Base-by-base conservation (phyloP, 2,329 filamentous ascomycete genomes). In the Botrytis cinerea region DNA sequence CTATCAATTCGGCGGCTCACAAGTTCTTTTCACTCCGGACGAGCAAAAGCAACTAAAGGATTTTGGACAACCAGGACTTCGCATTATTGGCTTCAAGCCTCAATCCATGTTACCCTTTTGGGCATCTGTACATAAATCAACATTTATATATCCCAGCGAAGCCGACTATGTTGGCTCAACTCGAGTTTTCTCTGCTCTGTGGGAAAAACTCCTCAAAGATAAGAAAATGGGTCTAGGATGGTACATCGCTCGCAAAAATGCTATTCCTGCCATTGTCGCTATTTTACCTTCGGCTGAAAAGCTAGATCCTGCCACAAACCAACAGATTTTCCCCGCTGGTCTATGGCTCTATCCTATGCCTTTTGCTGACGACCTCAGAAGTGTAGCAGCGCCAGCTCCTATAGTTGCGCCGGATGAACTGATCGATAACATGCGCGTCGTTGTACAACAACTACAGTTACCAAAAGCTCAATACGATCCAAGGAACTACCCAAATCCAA, bases 1-100 rank as follows among this genome's bases (percentile, higher is more conserved):
- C 0, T 99, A 96, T 85, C 98, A 96, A 79, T 98, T 98, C 80
- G 96, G 95, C 20, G 95, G 94, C 57, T 93, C 97, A 77, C 94
- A 94, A 66, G 89, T 99, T 64, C 88, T 92, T 67, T 99, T 99
- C 81, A 91, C 91, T 0, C 88, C 91, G 0, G 94, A 98, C 48
- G 95, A 99, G 81, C 90, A 95, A 74, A 91, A 91, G 73, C 84
- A 87, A 32, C 86, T 99, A 74, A 91, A 91, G 75, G 85, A 93
- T 77, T 97, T 97, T 78, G 95, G 95, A 4, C 87, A 92, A 1
- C 93, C 94, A 0, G 86, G 93, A 20, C 92, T 99, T 73, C 91
- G 94, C 8, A 92, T 99, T 76, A 92, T 99, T 73, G 96, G 96
- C 9, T 99, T 99, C 87, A 99, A 98, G 81, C 90, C 93, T 10